Conservation (phyloP, 78 protist species). For the Anaeramoeba flamelloides region DNA sequence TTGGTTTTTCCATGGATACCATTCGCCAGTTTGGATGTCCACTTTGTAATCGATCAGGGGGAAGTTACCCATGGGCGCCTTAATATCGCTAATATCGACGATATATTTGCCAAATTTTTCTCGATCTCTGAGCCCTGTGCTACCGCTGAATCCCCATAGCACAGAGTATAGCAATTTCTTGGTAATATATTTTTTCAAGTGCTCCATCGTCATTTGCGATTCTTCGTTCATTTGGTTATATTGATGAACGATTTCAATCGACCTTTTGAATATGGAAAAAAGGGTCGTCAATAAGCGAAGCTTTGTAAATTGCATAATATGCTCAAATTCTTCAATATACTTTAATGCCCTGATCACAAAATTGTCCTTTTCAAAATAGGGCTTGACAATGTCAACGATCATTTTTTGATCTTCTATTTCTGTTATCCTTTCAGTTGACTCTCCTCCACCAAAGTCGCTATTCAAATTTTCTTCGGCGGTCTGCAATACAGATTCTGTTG, state of each 20-base stretch:
- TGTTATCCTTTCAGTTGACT: neutral
- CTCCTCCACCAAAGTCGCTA: no score
- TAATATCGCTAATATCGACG: conserved; percentile 1
- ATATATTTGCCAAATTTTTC: conserved; percentile 27
- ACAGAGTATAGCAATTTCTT: conserved; percentile 40
- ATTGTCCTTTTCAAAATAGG: neutral
- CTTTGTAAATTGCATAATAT: conserved; percentile 65
- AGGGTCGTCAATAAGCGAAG: conserved; percentile 39
- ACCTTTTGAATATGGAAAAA: conserved; percentile 43
- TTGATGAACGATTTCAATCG: conserved; percentile 34
- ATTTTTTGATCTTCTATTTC: neutral
- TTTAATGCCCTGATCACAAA: neutral
- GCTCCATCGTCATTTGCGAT: conserved; percentile 37
- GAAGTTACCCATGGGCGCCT: conserved; percentile 5
- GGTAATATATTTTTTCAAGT: conserved; percentile 8
- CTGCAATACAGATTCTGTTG: neutral
- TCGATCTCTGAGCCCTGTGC: conserved; percentile 33
- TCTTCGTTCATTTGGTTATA: conserved; percentile 54
- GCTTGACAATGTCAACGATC: neutral
- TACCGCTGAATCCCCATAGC: conserved; percentile 79
- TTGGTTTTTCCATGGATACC: conserved; percentile 56
- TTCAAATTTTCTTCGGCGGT: neutral
- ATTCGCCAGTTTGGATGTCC: conserved; percentile 45
- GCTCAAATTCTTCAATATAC: conserved; percentile 33
- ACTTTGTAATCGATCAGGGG: conserved; percentile 57